phyloP scores from a whole-genome alignment of 352 stramenopile species.

The Globisporangium polare region DNA sequence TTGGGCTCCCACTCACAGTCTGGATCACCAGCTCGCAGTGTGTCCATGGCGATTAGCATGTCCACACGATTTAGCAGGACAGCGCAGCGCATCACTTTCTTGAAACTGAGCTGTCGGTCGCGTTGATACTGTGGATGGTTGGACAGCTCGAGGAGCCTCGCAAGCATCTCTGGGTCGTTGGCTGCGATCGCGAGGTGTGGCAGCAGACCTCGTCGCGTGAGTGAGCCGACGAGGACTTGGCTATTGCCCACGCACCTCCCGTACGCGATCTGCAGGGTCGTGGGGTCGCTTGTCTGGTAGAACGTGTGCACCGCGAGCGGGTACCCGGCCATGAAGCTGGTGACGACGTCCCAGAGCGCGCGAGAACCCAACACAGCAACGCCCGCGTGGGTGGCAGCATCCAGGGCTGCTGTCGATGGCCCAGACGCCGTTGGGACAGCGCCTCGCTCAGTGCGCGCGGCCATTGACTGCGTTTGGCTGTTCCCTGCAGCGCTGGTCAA shows the following conservation, averaged over 20 bases:
- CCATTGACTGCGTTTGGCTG: too few relatives aligned
- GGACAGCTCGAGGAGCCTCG: neutral
- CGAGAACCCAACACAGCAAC: neutral
- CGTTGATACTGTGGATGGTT: neutral
- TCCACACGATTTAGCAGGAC: slow-evolving; percentile 1
- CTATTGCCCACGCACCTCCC: neutral
- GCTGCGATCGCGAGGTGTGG: slow-evolving; percentile 9
- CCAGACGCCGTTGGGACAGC: too few relatives aligned
- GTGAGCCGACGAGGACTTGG: neutral
- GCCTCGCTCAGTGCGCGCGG: too few relatives aligned
- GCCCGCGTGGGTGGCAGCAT: neutral
- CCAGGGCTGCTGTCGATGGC: too few relatives aligned
- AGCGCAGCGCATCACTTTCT: slow-evolving; percentile 1
- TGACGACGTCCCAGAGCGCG: slow-evolving; percentile 1
- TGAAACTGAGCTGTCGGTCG: neutral
- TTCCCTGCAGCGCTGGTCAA: too few relatives aligned
- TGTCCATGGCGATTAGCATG: neutral
- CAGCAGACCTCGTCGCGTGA: neutral
- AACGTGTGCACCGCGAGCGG: neutral
- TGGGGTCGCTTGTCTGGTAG: neutral
- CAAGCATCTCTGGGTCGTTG: slow-evolving; percentile 3
- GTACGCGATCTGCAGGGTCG: neutral
- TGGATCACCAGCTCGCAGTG: neutral
- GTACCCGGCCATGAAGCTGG: neutral
- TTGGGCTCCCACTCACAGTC: slow-evolving; percentile 1